Conservation (phyloP, 108 stramenopile genomes). For the Poteriospumella lacustris region DNA sequence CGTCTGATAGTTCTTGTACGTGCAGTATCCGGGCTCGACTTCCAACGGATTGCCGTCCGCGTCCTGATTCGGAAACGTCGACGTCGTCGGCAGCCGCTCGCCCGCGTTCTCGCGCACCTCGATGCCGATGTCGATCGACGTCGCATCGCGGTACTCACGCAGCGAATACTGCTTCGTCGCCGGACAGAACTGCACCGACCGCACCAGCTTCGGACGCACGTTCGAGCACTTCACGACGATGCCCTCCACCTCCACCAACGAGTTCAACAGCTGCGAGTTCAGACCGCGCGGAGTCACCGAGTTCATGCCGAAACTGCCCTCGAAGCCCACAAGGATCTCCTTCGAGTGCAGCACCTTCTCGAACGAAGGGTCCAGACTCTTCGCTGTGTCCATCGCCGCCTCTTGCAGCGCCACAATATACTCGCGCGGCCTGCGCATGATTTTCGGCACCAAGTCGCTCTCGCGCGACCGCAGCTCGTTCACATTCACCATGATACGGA, state of each 20-base stretch:
- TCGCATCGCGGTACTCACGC: slow-evolving; percentile 87
- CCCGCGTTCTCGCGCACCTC: slow-evolving; percentile 54
- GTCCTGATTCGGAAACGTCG: slow-evolving; percentile 82
- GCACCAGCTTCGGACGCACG: slow-evolving; percentile 92
- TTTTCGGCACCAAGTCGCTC: slow-evolving; percentile 4
- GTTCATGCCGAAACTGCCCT: slow-evolving; percentile 47
- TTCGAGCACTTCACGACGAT: slow-evolving; percentile 92
- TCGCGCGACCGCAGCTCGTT: slow-evolving; percentile 31
- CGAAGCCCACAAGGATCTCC: slow-evolving; percentile 53
- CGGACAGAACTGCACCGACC: slow-evolving; percentile 91
- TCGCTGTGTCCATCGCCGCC: slow-evolving; percentile 35
- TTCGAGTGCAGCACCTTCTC: slow-evolving; percentile 40
- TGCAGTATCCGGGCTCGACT: slow-evolving; percentile 87
- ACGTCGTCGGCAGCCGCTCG: slow-evolving; percentile 59
- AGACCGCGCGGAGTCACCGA: slow-evolving; percentile 45
- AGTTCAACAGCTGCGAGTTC: slow-evolving; percentile 35
- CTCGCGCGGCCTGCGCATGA: not conserved
- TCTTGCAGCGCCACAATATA: slow-evolving; percentile 14
- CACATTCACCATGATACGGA: slow-evolving; percentile 27
- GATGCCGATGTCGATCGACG: slow-evolving; percentile 83
- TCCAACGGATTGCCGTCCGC: slow-evolving; percentile 80
- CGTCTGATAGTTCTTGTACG: slow-evolving; percentile 93
- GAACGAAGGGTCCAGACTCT: slow-evolving; percentile 43
- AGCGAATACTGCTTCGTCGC: slow-evolving; percentile 66
- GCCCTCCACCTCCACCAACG: slow-evolving; percentile 90